Conservation (phyloP, 192 early-diverging fungal species). For the Backusella westeae region DNA sequence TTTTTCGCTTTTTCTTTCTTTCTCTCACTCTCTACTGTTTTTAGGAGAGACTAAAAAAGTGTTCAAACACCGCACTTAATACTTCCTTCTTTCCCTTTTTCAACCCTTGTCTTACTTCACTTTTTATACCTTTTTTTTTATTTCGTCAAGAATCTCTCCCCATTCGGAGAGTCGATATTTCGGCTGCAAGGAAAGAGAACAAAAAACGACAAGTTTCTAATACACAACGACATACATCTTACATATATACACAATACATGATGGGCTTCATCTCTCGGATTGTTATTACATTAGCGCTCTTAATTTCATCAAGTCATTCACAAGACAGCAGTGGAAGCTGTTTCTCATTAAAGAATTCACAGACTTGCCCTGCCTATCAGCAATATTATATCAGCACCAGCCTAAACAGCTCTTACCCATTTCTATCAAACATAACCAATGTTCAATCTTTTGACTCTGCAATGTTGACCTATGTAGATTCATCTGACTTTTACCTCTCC, state of each 20-base stretch:
- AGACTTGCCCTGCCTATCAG: constrained; percentile 30
- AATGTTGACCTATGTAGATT: constrained; percentile 20
- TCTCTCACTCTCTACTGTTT: not conserved
- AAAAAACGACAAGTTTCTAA: not conserved
- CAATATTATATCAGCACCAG: constrained; percentile 29
- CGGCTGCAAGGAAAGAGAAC: not conserved
- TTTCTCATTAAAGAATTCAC: constrained; percentile 21
- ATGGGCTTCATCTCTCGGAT: not conserved
- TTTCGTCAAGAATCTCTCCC: not conserved
- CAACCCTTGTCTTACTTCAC: constrained; percentile 9
- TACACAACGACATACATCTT: not conserved
- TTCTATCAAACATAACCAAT: constrained; percentile 12
- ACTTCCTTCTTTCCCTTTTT: not conserved
- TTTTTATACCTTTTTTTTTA: constrained; percentile 3
- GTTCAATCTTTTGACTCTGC: constrained; percentile 26
- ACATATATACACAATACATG: not conserved
- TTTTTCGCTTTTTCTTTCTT: not conserved
- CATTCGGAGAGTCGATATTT: not conserved
- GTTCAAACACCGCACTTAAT: constrained; percentile 1
- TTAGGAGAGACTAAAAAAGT: constrained; percentile 6
- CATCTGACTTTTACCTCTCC: constrained; percentile 17
- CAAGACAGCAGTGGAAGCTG: not conserved
- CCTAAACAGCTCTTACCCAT: constrained; percentile 8
- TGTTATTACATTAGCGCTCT: not conserved
- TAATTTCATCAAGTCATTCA: not conserved